Percentiles rank a stretch among this genome's conserved stretches.
Conservation (phyloP, 1,284 basidiomycete genomes). For the Jaminaea rosea region DNA sequence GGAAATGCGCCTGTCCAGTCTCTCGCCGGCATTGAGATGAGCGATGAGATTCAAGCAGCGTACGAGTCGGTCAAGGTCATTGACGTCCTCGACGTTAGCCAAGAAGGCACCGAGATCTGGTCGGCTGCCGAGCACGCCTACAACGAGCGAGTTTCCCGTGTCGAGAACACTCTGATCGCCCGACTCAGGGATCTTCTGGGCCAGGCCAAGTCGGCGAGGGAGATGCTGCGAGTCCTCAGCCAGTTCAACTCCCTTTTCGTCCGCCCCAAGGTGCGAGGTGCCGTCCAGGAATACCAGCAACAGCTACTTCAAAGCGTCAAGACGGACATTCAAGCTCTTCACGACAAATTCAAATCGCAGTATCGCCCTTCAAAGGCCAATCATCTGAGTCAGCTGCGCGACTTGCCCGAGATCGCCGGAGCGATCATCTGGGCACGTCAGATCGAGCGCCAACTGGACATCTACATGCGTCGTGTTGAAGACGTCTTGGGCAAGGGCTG, state of each 20-base stretch:
- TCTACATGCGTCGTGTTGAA: slow-evolving; percentile 99
- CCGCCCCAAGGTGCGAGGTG: slow-evolving; percentile 73
- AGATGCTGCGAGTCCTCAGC: slow-evolving; percentile 98
- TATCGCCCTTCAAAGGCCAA: slow-evolving; percentile 91
- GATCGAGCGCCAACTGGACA: slow-evolving; percentile 88
- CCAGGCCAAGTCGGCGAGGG: slow-evolving; percentile 92
- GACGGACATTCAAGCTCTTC: slow-evolving; percentile 87
- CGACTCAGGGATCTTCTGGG: slow-evolving; percentile 80
- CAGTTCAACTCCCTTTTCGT: slow-evolving; percentile 98
- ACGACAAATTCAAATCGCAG: slow-evolving; percentile 74
- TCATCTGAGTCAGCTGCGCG: slow-evolving; percentile 96
- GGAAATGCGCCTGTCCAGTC: slow-evolving; percentile 33
- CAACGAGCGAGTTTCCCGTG: slow-evolving; percentile 90
- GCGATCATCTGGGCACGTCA: slow-evolving; percentile 98
- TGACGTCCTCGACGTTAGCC: slow-evolving; percentile 72
- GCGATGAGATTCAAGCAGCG: slow-evolving; percentile 80
- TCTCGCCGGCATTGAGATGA: slow-evolving; percentile 73
- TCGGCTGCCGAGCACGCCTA: slow-evolving; percentile 91
- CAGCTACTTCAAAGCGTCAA: slow-evolving; percentile 62
- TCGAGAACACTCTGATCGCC: slow-evolving; percentile 97
- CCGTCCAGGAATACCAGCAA: slow-evolving; percentile 97
- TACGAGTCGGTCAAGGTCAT: slow-evolving; percentile 93
- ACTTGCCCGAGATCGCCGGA: slow-evolving; percentile 90
- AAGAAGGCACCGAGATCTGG: slow-evolving; percentile 98
- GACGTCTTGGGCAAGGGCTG: slow-evolving; percentile 96